phyloP scores from a whole-genome alignment of 2,329 filamentous ascomycete genomes.

The Botrytis galanthina region DNA sequence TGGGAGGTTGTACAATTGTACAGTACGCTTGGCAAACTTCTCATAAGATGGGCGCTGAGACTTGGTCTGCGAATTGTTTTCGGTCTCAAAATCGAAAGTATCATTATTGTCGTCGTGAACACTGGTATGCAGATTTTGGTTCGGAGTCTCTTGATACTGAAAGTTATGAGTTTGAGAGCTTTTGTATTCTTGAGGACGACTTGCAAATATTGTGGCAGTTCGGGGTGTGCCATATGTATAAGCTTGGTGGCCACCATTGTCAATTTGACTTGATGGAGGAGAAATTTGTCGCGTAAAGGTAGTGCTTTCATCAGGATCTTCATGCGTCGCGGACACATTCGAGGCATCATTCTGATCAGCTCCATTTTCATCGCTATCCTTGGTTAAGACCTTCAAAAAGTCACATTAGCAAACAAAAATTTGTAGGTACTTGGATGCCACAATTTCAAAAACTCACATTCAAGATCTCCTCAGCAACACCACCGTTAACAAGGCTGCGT shows the following conservation, averaged over 20 bases:
- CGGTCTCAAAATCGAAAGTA: constrained; percentile 29
- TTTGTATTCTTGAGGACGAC: constrained; percentile 24
- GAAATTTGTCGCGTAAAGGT: constrained; percentile 24
- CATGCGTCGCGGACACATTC: constrained; percentile 22
- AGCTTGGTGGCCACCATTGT: constrained; percentile 28
- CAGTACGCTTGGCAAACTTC: constrained; percentile 49
- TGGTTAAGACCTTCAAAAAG: constrained; percentile 32
- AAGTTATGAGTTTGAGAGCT: constrained; percentile 24
- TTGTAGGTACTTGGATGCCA: not conserved
- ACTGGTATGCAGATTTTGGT: constrained; percentile 22
- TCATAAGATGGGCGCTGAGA: constrained; percentile 30
- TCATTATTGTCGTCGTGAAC: constrained; percentile 29
- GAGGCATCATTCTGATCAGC: constrained; percentile 22
- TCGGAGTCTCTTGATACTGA: constrained; percentile 24
- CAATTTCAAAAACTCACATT: constrained; percentile 30
- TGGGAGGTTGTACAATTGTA: constrained; percentile 62
- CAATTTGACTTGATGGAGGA: constrained; percentile 22
- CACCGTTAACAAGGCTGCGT: constrained; percentile 50
- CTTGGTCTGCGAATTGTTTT: constrained; percentile 27
- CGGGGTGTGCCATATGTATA: constrained; percentile 30
- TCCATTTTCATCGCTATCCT: constrained; percentile 28
- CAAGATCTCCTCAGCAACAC: constrained; percentile 48
- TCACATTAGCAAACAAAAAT: constrained; percentile 22
- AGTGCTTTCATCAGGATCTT: constrained; percentile 21
- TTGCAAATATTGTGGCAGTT: constrained; percentile 24